Evolutionary conservation across 2,329 filamentous ascomycete genomes (phyloP), one percentile per base, ranked within the genome.

Genomic region (Xylariaceae sp.): DNA sequence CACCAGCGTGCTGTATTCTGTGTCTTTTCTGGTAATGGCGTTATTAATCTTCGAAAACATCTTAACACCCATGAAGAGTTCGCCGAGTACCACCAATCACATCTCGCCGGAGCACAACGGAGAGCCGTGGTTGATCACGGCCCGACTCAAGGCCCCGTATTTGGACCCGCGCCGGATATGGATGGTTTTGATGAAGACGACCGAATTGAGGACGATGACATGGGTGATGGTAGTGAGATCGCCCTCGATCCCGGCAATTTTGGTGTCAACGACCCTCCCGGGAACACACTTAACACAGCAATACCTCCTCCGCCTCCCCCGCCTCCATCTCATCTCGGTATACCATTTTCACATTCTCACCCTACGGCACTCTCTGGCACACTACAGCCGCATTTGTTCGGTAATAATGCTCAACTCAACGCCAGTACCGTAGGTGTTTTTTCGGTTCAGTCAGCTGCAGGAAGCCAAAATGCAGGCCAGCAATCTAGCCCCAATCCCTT

Each of bases 1-100:
- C 92, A 97, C 70, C 95, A 99, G 73, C 87, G 95, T 60, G 89
- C 93, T 50, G 91, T 98, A 7, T 99, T 99, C 71, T 99, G 95
- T 70, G 95, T 99, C 51, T 99, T 99, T 73, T 97, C 93, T 1
- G 93, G 95, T 5, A 82, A 85, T 21, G 93, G 93, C 52, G 93
- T 99, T 1, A 79, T 79, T 42, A 84, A 85, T 41, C 84, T 99
- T 21, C 88, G 93, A 42, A 82, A 88, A 23, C 90, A 92, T 69
- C 81, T 99, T 40, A 96, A 92, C 63, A 77, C 72, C 0, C 75
- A 77, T 10, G 71, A 74, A 0, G 73, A 76, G 32, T 85, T 83
- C 51, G 75, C 78, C 41, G 74, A 76, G 44, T 68, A 65, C 41
- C 67, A 61, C 12, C 62, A 67, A 21, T 47, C 50, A 10, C 63